Base-by-base conservation (phyloP, 176 grass and related monocot species). In the bread wheat (Triticum aestivum) region DNA sequence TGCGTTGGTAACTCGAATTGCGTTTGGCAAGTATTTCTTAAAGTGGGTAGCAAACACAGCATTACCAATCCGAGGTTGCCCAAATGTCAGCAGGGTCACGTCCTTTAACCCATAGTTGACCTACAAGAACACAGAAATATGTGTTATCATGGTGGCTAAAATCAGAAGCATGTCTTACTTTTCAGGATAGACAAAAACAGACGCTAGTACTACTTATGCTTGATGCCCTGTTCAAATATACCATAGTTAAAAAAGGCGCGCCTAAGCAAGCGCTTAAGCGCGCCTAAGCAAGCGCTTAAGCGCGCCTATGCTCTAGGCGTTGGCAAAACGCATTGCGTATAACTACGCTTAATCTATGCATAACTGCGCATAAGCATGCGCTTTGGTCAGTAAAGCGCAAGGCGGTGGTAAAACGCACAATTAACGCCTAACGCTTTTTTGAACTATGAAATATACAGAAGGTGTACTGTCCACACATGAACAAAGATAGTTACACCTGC, bases 11-110 rank as follows among this genome's bases (percentile, higher is more conserved):
- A 93, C 23, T 87, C 91, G 88, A 70, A 95, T 86, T 37, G 91
- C 69, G 79, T 89, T 78, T n/a, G 89, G 91, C 75, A 93, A 73
- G 62, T 83, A 59, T 26, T 54, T 65, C 26, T 56, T 86, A 33
- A 93, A 95, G 84, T 92, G 72, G 41, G 89, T 89, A 68, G 86
- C 81, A 82, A 95, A 95, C 3, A 82, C 86, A 85, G 79, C 73
- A 29, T 95, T 95, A 33, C 91, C 93, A 87, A 95, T 89, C 41
- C 93, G 93, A 87, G 93, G 91, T 84, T 93, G 91, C 11, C 91
- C 93, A 75, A 89, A 93, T 76, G 93, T 95, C 86, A 93, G 82
- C 17, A 93, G 79, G 47, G 75, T 70, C 45, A 93, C 86, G 85
- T 87, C 78, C 23, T 91, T 85, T 82, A 91, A 82, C 38, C 81